These are phyloP conservation scores for Didymella arachidicola DNA, from an alignment of 2,329 filamentous ascomycete genomes.

Conservation along the genomic window DNA sequence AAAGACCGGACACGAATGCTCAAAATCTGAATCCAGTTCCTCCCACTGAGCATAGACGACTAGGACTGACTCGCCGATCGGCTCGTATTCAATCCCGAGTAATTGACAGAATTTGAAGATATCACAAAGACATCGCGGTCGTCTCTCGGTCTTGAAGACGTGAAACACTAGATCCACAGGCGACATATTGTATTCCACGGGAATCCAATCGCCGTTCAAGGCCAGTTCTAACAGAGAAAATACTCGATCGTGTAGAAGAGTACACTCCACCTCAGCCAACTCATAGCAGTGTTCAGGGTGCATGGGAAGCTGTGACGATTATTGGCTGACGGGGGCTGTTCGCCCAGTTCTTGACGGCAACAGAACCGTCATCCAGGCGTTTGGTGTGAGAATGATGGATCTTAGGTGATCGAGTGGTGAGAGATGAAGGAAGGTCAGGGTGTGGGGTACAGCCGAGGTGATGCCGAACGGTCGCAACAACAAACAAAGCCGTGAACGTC, in stretches of 20 bases:
- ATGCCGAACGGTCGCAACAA: slow-evolving; percentile 14
- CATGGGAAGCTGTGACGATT: too few relatives aligned
- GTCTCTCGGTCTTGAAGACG: not conserved
- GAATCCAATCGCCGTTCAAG: not conserved
- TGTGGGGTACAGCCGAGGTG: slow-evolving; percentile 2
- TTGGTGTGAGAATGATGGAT: too few relatives aligned
- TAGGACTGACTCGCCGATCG: not conserved
- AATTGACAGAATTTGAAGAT: not conserved
- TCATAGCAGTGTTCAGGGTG: not conserved
- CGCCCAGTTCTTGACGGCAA: too few relatives aligned
- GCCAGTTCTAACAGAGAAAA: not conserved
- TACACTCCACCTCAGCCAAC: not conserved
- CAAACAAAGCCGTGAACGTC: slow-evolving; percentile 10
- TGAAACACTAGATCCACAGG: not conserved
- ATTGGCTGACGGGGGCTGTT: too few relatives aligned
- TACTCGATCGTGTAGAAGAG: not conserved
- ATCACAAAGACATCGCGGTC: not conserved
- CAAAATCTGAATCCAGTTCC: not conserved
- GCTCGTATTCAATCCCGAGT: not conserved
- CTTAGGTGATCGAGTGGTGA: too few relatives aligned
- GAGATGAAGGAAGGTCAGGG: not conserved
- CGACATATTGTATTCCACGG: not conserved
- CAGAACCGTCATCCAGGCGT: too few relatives aligned
- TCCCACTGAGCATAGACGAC: not conserved
- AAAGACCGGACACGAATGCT: too few relatives aligned